A percentile compares a stretch with the other conserved stretches of the same genome.
Evolutionary conservation across 176 grass and related monocot species (phyloP).

Genomic region (Oryza glumipatula): DNA sequence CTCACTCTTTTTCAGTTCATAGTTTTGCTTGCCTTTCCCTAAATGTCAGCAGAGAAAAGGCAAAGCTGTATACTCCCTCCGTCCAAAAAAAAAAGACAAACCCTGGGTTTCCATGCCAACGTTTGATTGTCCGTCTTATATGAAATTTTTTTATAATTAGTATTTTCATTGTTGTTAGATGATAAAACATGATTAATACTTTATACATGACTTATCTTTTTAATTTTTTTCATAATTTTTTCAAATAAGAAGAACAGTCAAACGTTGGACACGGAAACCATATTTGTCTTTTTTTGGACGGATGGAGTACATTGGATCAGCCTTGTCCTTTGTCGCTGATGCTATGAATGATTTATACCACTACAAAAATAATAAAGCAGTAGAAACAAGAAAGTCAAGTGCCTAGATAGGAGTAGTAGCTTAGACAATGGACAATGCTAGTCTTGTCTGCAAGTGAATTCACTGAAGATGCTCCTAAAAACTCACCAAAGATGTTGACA

Average conservation of each 20-base stretch:
- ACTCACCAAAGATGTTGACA: background rate
- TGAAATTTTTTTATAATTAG: no score
- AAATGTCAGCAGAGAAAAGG: background rate
- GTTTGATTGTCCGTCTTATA: no score
- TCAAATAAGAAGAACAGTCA: no score
- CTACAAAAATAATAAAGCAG: background rate
- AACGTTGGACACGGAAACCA: no score
- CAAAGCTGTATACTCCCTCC: background rate
- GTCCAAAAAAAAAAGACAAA: no score
- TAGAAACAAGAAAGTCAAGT: background rate
- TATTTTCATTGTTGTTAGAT: no score
- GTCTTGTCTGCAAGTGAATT: conserved; percentile 5
- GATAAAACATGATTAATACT: no score
- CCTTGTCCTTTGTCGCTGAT: background rate
- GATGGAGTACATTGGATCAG: background rate
- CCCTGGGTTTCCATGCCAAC: no score
- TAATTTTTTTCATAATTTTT: no score
- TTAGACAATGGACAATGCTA: background rate
- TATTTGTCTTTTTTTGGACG: no score
- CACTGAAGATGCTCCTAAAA: background rate
- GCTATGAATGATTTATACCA: background rate
- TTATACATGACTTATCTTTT: no score
- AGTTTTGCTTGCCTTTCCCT: background rate
- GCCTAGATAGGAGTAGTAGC: background rate
- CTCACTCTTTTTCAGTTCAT: background rate